Evolutionary conservation across 2,329 filamentous ascomycete species (phyloP), one percentile per base, ranked within the genome.

Genomic region (Reticulascus tulasneorum): DNA sequence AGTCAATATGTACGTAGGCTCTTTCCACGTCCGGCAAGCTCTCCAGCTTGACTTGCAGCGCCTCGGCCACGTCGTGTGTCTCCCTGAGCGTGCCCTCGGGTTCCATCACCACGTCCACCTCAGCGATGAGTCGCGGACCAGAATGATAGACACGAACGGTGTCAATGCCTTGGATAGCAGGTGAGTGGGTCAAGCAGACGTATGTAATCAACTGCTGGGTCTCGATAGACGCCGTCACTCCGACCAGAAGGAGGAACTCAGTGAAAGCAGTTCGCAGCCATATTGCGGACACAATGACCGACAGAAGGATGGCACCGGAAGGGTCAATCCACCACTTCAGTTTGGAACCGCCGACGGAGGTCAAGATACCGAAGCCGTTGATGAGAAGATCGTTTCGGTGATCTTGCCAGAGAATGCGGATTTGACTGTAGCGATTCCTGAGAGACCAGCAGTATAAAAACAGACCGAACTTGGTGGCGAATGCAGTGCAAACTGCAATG

Each of bases 41-140:
- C 73, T 98, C 93, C 5, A 97, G 71, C 68, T 97, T 97, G 43
- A 85, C 85, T 70, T 98, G 93, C 51, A 97, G 70, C 52, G 84
- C 89, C 63, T 98, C 91, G 1, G 93, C 91, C 12, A 96, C 79
- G 55, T 97, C 91, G 60, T 98, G 93, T 1, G 89, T 93, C 39
- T 82, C 81, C 43, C 76, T 72, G 12, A 98, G 74, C 2, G 79
- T 78, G 38, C 82, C 76, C 2, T 77, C 67, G 0, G 82, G 77
- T 47, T 89, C 79, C 88, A 97, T 95, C 52, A 97, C 91, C 37
- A 97, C 81, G 58, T 97, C 93, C 25, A 97, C 88, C 67, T 98
- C 93, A 48, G 94, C 90, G 48, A 96, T 89, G 28, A 97, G 77
- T 16, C 91, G 77, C 1, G 89, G 79, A 1, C 91, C 91, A 5